Evolutionary conservation across 441 rosid species (phyloP).

Genomic region (Pelargonium fulgidum): DNA sequence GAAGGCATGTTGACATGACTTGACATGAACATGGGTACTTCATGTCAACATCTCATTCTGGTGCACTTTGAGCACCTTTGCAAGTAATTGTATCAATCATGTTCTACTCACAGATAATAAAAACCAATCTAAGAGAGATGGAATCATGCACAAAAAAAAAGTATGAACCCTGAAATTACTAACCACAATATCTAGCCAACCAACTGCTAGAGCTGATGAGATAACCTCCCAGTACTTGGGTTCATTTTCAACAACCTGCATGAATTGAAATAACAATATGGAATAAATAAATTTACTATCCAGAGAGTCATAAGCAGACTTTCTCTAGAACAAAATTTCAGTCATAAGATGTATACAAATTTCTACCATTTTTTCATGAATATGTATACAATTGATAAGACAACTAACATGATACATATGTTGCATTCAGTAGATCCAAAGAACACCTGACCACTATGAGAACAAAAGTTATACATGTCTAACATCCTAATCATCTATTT

Average conservation of each 20-base stretch:
- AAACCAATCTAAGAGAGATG: conserved; percentile 4
- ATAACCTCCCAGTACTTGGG: conserved; percentile 79
- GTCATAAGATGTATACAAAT: background rate
- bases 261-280: background rate
- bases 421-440: background rate
- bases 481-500: background rate
- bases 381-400: background rate
- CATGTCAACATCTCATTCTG: background rate
- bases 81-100: background rate
- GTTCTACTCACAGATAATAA: background rate
- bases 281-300: background rate
- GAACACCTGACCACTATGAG: conserved; percentile 5
- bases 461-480: background rate
- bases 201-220: conserved; percentile 74
- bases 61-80: background rate
- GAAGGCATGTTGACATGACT: background rate
- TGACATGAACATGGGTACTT: background rate
- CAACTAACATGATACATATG: background rate
- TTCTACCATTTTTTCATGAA: too few relatives aligned
- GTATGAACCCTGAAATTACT: conserved; percentile 17
- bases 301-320: conserved; percentile 14
- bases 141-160: background rate
- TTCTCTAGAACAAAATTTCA: conserved; percentile 5
- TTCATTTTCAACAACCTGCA: conserved; percentile 73
- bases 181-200: conserved; percentile 91